phyloP scores from a whole-genome alignment of 768 basidiomycete genomes.

The Glaciozyma antarctica region DNA sequence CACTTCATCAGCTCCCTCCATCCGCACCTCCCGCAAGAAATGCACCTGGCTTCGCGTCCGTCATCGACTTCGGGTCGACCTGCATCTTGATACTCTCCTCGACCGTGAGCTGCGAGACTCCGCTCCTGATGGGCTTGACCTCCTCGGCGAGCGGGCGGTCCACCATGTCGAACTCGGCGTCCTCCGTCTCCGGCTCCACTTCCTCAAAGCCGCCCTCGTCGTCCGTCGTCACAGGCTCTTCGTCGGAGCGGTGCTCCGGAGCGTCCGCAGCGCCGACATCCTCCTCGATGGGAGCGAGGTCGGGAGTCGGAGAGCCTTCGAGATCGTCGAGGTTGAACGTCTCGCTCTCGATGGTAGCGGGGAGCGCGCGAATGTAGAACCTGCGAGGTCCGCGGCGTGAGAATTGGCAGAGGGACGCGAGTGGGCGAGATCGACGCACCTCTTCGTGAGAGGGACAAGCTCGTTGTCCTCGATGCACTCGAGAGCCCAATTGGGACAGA shows the following conservation, averaged over 20 bases:
- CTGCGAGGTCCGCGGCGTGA: neutral
- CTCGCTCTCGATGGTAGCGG: neutral
- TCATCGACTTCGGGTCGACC: slow-evolving; percentile 5
- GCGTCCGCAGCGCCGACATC: neutral
- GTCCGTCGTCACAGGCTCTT: neutral
- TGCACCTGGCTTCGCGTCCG: neutral
- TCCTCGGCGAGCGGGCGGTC: too few species aligned
- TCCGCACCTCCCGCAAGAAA: neutral
- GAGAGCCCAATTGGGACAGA: slow-evolving; percentile 13
- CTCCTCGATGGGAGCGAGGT: neutral
- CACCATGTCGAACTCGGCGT: neutral
- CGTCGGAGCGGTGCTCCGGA: slow-evolving; percentile 2
- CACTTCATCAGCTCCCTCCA: neutral
- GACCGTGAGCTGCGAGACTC: neutral
- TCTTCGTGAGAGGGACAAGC: slow-evolving; percentile 14
- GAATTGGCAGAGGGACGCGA: too few species aligned
- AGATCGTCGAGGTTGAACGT: neutral
- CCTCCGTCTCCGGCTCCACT: neutral
- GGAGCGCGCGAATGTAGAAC: slow-evolving; percentile 10
- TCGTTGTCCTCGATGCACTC: slow-evolving; percentile 16
- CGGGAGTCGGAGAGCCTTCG: neutral
- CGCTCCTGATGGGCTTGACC: neutral
- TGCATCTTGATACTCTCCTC: neutral
- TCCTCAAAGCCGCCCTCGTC: neutral
- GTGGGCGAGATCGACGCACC: slow-evolving; percentile 10